Evolutionary conservation across 2,329 filamentous ascomycete genomes (phyloP).

Genomic region (Grosmannia huntii): DNA sequence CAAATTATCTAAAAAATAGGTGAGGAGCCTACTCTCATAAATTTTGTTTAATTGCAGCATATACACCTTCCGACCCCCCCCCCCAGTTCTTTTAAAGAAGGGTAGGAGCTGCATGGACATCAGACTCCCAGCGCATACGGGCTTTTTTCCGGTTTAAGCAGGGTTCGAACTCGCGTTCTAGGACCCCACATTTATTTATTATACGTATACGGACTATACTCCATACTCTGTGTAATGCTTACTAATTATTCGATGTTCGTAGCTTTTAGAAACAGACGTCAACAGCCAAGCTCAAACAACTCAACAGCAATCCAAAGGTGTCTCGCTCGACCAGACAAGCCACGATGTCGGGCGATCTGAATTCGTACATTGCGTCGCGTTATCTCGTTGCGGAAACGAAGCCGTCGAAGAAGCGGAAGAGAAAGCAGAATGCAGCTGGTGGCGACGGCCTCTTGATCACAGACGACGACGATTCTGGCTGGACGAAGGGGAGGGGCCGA

Average conservation of each 20-base stretch:
- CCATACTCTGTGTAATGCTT: too few species aligned
- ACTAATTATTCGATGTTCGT: not conserved
- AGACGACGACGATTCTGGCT: conserved; percentile 48
- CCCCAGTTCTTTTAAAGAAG: too few species aligned
- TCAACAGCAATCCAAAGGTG: not conserved
- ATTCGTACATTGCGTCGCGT: conserved; percentile 79
- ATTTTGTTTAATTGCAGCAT: too few species aligned
- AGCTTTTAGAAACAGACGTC: not conserved
- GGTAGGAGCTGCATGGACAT: too few species aligned
- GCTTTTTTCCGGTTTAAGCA: too few species aligned
- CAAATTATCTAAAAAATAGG: too few species aligned
- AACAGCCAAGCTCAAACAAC: not conserved
- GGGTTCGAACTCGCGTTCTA: too few species aligned
- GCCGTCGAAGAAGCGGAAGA: conserved; percentile 50
- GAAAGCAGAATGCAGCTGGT: conserved; percentile 33
- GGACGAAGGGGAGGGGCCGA: conserved; percentile 23
- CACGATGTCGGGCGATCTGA: conserved; percentile 47
- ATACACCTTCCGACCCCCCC: too few species aligned
- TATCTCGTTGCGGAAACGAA: conserved; percentile 63
- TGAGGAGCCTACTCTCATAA: too few species aligned
- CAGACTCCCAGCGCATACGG: too few species aligned
- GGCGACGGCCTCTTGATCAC: conserved; percentile 40
- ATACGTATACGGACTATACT: too few species aligned
- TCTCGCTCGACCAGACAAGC: not conserved
- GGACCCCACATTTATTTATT: too few species aligned